These are phyloP conservation scores for Xylaria sp. DNA, from an alignment of 2,329 filamentous ascomycete genomes.

Conservation along the genomic window DNA sequence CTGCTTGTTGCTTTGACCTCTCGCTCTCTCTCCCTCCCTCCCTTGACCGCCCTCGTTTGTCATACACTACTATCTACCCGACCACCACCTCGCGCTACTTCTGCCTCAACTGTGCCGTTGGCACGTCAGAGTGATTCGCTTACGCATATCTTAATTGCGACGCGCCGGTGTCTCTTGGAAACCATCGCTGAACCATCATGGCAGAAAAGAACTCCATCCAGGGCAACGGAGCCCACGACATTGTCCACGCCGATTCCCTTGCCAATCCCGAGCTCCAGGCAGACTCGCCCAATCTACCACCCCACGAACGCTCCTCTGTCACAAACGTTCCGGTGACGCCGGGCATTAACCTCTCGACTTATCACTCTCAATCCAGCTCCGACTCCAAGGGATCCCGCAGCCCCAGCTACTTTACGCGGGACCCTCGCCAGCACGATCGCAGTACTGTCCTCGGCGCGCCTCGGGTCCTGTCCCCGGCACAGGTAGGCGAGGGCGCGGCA, in stretches of 20 bases:
- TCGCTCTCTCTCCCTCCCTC: constrained; percentile 1
- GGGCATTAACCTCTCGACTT: constrained; percentile 40
- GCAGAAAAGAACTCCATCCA: constrained; percentile 23
- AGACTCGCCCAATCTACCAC: constrained; percentile 35
- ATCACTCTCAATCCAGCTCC: constrained; percentile 30
- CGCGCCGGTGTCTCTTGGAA: neutral
- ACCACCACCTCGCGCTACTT: neutral
- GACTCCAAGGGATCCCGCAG: constrained; percentile 22
- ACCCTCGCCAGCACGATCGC: constrained; percentile 27
- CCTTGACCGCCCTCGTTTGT: constrained; percentile 5
- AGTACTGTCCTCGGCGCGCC: constrained; percentile 30
- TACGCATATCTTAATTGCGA: constrained; percentile 1
- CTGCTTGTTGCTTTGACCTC: constrained; percentile 5
- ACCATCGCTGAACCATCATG: constrained; percentile 28
- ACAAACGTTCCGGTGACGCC: constrained; percentile 46
- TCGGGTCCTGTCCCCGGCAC: constrained; percentile 16
- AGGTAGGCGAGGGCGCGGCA: constrained; percentile 26
- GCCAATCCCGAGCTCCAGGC: constrained; percentile 2
- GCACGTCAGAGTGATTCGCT: no score
- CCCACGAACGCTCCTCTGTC: constrained; percentile 40
- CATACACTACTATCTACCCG: constrained; percentile 4
- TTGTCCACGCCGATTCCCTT: constrained; percentile 15
- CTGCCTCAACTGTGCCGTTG: neutral
- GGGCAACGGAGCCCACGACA: constrained; percentile 1
- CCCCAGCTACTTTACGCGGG: constrained; percentile 38